A percentile compares a stretch with the other conserved stretches of the same genome.
Evolutionary conservation across 1,284 basidiomycete species (phyloP).

Genomic region (Pseudozyma pruni): DNA sequence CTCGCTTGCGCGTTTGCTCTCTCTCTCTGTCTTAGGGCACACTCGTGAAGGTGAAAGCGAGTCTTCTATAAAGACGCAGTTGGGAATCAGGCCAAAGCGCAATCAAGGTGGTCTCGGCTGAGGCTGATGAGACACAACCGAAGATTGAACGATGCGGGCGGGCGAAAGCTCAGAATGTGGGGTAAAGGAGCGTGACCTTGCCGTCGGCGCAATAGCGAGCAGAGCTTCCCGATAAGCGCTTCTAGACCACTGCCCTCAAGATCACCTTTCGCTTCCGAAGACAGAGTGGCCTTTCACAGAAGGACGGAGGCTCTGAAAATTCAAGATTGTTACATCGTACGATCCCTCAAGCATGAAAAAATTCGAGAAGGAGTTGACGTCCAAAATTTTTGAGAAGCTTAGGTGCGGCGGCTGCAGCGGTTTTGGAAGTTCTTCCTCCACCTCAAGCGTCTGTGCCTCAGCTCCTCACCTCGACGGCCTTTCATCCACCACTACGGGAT

Average conservation of each 20-base stretch:
- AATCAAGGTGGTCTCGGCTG: neutral
- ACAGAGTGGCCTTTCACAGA: slow-evolving; percentile 12
- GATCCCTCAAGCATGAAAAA: slow-evolving; percentile 12
- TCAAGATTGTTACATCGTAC: too few species aligned
- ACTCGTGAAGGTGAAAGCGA: too few species aligned
- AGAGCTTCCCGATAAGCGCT: slow-evolving; percentile 27
- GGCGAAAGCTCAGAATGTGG: slow-evolving; percentile 9
- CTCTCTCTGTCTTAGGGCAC: too few species aligned
- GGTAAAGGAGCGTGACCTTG: slow-evolving; percentile 6
- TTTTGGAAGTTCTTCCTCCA: slow-evolving; percentile 18
- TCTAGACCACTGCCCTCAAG: neutral
- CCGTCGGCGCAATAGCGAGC: slow-evolving; percentile 22
- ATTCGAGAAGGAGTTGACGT: neutral
- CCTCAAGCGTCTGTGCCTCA: neutral
- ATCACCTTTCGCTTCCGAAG: slow-evolving; percentile 33
- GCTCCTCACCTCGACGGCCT: too few species aligned
- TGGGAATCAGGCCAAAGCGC: too few species aligned
- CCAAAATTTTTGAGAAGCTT: slow-evolving; percentile 12
- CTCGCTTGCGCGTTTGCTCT: too few species aligned
- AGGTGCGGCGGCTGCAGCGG: too few species aligned
- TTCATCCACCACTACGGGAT: neutral
- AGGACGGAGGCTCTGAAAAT: neutral
- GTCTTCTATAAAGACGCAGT: too few species aligned
- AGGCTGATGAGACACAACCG: neutral
- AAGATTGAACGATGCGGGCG: neutral